Evolutionary conservation across 2,329 filamentous ascomycete species (phyloP).

Genomic region (Onygena corvina): DNA sequence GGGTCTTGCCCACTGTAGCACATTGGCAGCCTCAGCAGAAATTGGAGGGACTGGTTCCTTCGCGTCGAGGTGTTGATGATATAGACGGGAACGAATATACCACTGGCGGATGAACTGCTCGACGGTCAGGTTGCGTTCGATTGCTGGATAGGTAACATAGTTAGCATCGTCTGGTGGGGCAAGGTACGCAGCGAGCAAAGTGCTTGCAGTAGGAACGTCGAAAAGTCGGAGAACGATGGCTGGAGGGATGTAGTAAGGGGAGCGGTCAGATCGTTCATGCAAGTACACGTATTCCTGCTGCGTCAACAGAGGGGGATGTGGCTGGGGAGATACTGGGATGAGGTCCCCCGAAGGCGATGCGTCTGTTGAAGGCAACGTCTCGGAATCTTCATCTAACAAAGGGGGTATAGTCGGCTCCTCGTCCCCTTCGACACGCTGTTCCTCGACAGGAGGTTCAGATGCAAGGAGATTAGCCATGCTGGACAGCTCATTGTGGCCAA

Average conservation of each 20-base stretch:
- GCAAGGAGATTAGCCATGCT: neutral
- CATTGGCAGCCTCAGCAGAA: conserved; percentile 23
- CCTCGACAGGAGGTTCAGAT: neutral
- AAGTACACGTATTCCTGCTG: conserved; percentile 10
- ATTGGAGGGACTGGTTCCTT: conserved; percentile 14
- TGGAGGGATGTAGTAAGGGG: conserved; percentile 10
- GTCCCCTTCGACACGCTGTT: too few relatives aligned
- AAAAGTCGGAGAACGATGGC: conserved; percentile 11
- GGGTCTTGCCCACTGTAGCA: conserved; percentile 27
- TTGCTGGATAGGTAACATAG: conserved; percentile 19
- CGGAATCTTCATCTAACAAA: neutral
- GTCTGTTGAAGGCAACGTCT: neutral
- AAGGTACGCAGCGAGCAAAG: conserved; percentile 11
- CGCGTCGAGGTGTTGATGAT: conserved; percentile 10
- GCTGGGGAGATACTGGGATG: neutral
- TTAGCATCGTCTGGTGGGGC: conserved; percentile 15
- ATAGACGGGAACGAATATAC: conserved; percentile 23
- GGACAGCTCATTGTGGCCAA: neutral
- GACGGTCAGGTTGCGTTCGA: conserved; percentile 32
- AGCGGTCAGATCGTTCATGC: conserved; percentile 11
- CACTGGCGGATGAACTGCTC: conserved; percentile 35
- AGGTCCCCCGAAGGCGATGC: neutral
- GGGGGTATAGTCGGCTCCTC: neutral
- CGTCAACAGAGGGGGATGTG: conserved; percentile 8
- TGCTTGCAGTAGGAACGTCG: conserved; percentile 9